Base-by-base conservation (phyloP, 2,329 filamentous ascomycete species). In the Phialophora macrospora region DNA sequence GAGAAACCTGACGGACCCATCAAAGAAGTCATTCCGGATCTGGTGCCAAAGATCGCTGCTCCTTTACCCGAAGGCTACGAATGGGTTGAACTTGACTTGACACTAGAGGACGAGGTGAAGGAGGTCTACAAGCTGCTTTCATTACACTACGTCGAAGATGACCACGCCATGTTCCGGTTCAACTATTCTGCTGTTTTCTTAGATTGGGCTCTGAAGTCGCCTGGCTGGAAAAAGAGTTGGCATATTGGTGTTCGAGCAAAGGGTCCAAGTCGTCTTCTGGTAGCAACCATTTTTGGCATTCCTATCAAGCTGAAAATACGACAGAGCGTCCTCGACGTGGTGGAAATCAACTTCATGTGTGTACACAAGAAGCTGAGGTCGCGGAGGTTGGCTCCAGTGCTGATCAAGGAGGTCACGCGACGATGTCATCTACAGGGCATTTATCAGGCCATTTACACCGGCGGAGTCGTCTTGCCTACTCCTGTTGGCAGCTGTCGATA, bases 321-420 rank as follows among this genome's bases (percentile, higher is more conserved):
- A 69, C 83, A 90, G 66, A 90, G 90, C 66, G 80, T 86, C 64
- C 80, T 99, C 66, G 86, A 88, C 68, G 89, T 91, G 72, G 93
- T 91, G 56, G 95, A 99, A 78, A 95, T 99, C 80, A 99, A 99
- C 82, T 99, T 98, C 80, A 88, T 99, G 71, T 96, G 93, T 75
- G 90, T 99, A 62, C 95, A 99, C 84, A 98, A 98, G 84, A 98
- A 98, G 80, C 87, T 99, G 34, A 91, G 95, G 58, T 88, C 91
- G 64, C 97, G 98, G 82, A 89, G 95, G 61, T 87, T 99, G 51
- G 89, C 95, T 0, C 95, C 95, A 0, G 90, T 98, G 1, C 87
- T 99, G 60, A 99, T 99, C 83, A 97, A 97, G 79, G 95, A 99
- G 77, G 92, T 99, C 73, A 99, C 95, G 4, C 90, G 95, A 55